Base-by-base conservation (phyloP, 2,329 filamentous ascomycete species). In the Mollisiaceae sp. region DNA sequence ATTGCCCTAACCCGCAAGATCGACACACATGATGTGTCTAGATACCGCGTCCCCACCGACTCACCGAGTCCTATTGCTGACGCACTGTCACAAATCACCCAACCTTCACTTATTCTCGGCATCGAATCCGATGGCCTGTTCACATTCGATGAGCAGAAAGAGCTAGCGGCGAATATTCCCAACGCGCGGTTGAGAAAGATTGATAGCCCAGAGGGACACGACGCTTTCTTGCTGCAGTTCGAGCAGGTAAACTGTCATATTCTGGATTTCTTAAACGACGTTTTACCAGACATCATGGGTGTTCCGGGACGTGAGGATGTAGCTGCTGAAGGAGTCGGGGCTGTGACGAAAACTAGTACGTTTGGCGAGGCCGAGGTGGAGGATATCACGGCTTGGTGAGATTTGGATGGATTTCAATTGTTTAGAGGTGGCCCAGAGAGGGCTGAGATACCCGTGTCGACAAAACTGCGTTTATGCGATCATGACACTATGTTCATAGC, bases 1-100 rank as follows among this genome's bases (percentile, higher is more conserved):
- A 98, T 99, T 72, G 94, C 95, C 71, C 97, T 99, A 79, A 98
- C 95, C 4, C 91, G 95, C 74, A 99, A 99, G 79, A 86, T 99
- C 18, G 95, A 99, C 77, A 98, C 95, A 0, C 95, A 99, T 78
- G 95, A 99, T 77, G 88, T 99, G 32, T 96, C 93, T 15, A 87
- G 94, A 50, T 87, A 89, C 75, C 90, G 94, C 5, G 81, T 80
- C 20, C 73, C 78, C 22, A 71, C 76, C 12, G 77, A 76, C 39
- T 81, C 74, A 1, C 66, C 72, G 9, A 77, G 78, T 15, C 71
- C 75, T 1, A 88, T 97, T 38, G 84, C 86, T 32, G 88, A 92
- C 65, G 94, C 94, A 0, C 83, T 99, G 4, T 87, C 86, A 0
- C 80, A 92, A 76, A 95, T 99, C 64, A 82, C 94, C 75, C 95